Evolutionary conservation across 176 grass and related monocot genomes (phyloP), one percentile per base, ranked within the genome.

Genomic region (Triticum dicoccoides): DNA sequence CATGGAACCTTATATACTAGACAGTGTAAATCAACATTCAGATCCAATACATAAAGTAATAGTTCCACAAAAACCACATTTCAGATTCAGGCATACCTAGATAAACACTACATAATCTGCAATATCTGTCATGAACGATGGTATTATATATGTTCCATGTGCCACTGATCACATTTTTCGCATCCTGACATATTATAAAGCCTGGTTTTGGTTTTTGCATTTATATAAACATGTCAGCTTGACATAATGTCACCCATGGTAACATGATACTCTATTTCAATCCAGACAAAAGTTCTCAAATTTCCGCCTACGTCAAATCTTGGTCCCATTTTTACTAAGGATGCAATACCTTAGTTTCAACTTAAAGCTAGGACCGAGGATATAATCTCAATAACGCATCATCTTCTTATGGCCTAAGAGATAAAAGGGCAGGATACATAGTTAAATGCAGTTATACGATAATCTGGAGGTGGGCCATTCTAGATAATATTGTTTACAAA

Each of bases 381-480:
- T 38, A 61, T 54, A 54, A 51, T 71, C 3, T 21, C 47, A 49
- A 14, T 45, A 27, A 80, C 72, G 20, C 52, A 78, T 34, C 52
- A 70, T 82, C 38, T 65, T 81, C 54, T 73, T 87, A 65, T 27
- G 59, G 75, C 20, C 73, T 62, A 71, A 79, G 8, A 79, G 38
- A 78, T 62, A 51, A 17, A 84, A 75, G 35, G 58, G 12, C 70
- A 49, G 27, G 80, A 23, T 2, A 5, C 41, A 23, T 29, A 87
- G n/a, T 82, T 78, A 38, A 62, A 83, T 37, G 21, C 51, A 54
- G 51, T 54, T 54, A 54, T 15, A 54, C 18, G 51, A 45, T 1
- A 27, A 83, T 79, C 73, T 84, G 37, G 27, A 35, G 37, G 18
- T 37, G 15, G 56, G 9, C 42, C 11, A 47, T 29, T 78, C 24